Conservation (phyloP, 345 rosid genomes). For the Kandelia obovata region DNA sequence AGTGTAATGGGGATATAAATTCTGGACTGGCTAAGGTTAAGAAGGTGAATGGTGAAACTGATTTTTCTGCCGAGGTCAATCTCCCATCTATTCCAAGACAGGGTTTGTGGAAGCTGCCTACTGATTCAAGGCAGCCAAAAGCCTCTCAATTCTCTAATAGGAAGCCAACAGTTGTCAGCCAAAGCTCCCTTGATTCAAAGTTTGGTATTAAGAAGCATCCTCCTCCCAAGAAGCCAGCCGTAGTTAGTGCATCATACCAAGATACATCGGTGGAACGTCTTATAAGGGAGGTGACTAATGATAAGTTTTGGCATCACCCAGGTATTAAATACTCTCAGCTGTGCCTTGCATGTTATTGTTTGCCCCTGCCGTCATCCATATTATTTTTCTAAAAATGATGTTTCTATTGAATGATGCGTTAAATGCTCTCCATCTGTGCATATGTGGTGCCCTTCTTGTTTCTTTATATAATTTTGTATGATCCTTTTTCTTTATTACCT, state of each 20-base stretch:
- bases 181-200: slow-evolving; percentile 65
- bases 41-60: slow-evolving; percentile 54
- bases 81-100: slow-evolving; percentile 60
- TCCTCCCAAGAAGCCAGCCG: slow-evolving; percentile 52
- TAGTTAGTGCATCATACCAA: slow-evolving; percentile 49
- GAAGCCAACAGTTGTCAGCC: slow-evolving; percentile 49
- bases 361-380: not conserved
- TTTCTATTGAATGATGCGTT: no score
- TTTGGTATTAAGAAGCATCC: slow-evolving; percentile 63
- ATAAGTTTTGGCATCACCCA: slow-evolving; percentile 89
- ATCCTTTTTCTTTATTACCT: no score
- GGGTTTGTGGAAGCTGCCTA: slow-evolving; percentile 75
- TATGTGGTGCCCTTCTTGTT: no score
- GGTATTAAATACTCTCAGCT: slow-evolving; percentile 34
- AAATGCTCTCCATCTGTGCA: no score
- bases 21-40: slow-evolving; percentile 52
- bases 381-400: not conserved
- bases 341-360: not conserved
- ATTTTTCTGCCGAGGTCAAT: slow-evolving; percentile 51
- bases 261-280: slow-evolving; percentile 99
- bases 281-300: slow-evolving; percentile 90
- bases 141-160: slow-evolving; percentile 49
- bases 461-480: no score
- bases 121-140: slow-evolving; percentile 53
- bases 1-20: slow-evolving; percentile 61